These are phyloP conservation scores for Melaleuca quinquenervia DNA, from an alignment of 345 rosid species.

Conservation along the genomic window DNA sequence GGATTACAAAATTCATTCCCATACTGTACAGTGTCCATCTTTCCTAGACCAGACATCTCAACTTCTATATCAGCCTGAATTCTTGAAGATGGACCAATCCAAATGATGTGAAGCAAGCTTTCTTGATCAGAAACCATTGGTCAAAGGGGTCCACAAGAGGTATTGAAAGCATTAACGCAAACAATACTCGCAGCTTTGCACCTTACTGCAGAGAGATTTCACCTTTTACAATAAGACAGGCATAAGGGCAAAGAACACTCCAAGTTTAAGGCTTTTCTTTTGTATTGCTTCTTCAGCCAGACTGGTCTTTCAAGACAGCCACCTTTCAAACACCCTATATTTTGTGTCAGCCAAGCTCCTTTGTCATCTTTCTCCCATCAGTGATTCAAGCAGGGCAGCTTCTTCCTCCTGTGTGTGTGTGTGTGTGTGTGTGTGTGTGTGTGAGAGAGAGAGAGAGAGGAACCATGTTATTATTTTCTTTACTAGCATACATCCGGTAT, in stretches of 20 bases:
- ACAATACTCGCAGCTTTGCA: background rate
- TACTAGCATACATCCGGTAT: background rate
- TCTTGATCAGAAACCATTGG: background rate
- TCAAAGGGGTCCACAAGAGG: background rate
- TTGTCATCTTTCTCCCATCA: conserved; percentile 50
- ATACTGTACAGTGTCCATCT: background rate
- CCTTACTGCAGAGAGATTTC: background rate
- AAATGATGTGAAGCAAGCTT: background rate
- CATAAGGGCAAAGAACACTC: background rate
- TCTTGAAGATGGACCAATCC: background rate
- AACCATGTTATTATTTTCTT: background rate
- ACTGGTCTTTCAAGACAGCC: background rate
- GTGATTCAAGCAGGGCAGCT: conserved; percentile 72
- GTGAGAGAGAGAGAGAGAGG: background rate
- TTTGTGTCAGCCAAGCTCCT: background rate
- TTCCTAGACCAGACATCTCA: background rate
- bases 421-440: no score
- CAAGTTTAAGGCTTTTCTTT: background rate
- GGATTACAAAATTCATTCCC: background rate
- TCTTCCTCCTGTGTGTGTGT: conserved; percentile 98
- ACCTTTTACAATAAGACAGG: background rate
- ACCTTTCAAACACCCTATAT: background rate
- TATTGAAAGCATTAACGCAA: background rate
- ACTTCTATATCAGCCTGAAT: background rate
- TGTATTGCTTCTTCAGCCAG: background rate